Evolutionary conservation across 495 filamentous ascomycete genomes (phyloP), one percentile per base, ranked within the genome.

Genomic region (Talaromyces nanjingensis): DNA sequence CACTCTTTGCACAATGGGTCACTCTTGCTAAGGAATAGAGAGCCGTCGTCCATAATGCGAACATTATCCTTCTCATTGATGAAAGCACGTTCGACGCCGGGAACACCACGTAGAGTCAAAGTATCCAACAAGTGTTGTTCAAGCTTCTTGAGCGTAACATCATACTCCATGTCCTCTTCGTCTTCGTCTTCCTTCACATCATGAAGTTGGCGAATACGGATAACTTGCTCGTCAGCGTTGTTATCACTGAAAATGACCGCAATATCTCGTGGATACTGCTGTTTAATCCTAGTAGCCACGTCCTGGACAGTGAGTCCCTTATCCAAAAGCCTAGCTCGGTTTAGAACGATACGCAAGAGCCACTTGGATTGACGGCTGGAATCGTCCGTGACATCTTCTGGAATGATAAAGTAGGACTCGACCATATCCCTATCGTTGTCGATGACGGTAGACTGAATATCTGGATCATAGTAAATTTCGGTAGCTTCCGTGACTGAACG

Each of bases 391-490:
- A 77, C 84, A 63, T 93, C 91, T 67, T 96, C 93, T 2, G 92
- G 91, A 68, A 99, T 89, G 69, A 98, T 86, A 81, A 93, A 99
- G 79, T 97, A 97, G 0, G 96, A 97, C 71, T 94, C 91, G 4
- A 99, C 90, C 84, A 97, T 96, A 70, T 99, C 94, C 39, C 78
- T 76, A 79, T 99, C 94, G 56, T 89, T 89, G 31, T 88, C 84
- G 65, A 99, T 96, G 63, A 85, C 87, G 2, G 94, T 99, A 9
- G 81, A 77, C 65, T 89, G 86, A 63, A 96, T 89, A 65, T 96
- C 91, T 0, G 94, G 94, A 76, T 99, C 94, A 67, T 98, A 97
- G 80, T 96, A 97, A 64, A 99, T 92, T 75, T 99, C 94, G 0
- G 91, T 94, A 7, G 91, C 83, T 39, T 93, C 88, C 0, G 92